Evolutionary conservation across 345 rosid species (phyloP), one percentile per base, ranked within the genome.

Genomic region (Gossypium sturtianum): DNA sequence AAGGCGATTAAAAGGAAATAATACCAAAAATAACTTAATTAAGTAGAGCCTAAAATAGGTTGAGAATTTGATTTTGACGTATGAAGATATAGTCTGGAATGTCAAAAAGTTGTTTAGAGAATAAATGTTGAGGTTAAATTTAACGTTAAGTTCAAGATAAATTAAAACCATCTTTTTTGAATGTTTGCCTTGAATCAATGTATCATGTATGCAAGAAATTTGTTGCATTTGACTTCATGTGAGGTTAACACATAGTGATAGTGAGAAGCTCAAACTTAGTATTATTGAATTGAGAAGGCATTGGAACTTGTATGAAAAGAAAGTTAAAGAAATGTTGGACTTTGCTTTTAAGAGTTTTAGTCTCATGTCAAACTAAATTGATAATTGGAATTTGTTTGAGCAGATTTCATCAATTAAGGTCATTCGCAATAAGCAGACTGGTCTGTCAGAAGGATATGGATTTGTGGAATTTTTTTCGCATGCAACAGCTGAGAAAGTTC

Each of bases 371-470:
- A 72, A 59, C 20, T 57, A 16, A 54, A 23, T 58, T 49, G 23
- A 49, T 20, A 15, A 9, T 68, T 49, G 72, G 12, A 68, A 68
- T 49, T 68, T 68, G 29, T 58, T 52, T 75, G 27, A 77, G 75
- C 86, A 93, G 99, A 89, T 95, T 82, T 84, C 82, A 48, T 91
- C 99, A 22, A 83, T 91, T 15, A 95, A 95, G 85, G 90, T 95
- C 80, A 95, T 93, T 61, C 96, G 99, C 77, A 95, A 93, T 67
- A 95, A 91, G 89, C 96, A 90, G 73, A 89, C 89, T 34, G 94
- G 96, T 71, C 78, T 85, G 45, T 93, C 98, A 1, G 98, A 91
- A 83, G 98, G 99, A 20, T 93, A 95, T 74, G 99, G 99, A 58
- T 95, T 93, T 79, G 94, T 95, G 73, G 99, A 95, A 72, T 95